Evolutionary conservation across 2,329 filamentous ascomycete genomes (phyloP), one percentile per base, ranked within the genome.

Genomic region (Penicillium palitans): DNA sequence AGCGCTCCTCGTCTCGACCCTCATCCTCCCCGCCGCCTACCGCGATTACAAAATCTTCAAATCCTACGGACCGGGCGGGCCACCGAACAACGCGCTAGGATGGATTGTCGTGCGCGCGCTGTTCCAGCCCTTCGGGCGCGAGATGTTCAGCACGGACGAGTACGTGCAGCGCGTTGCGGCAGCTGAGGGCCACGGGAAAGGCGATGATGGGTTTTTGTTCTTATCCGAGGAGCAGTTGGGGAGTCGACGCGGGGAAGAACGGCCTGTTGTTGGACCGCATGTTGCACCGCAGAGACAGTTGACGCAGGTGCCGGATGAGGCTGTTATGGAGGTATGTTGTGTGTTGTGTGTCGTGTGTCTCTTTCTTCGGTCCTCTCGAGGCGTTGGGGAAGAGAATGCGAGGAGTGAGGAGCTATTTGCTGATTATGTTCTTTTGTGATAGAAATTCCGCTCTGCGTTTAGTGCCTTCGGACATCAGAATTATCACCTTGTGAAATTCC

Each of bases 31-130:
- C 3, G 59, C 53, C 31, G 59, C 61, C 12, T 72, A 72, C 46
- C 69, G 67, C 52, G 72, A 77, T 59, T 78, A 77, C 59, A 63
- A 59, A n/a, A 62, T 63, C 31, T 78, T 72, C 62, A 60, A 68
- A 13, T 68, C 68, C n/a, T 72, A 77, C 42, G 74, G 75, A 2
- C 70, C 66, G 1, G 74, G 74, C 7, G 75, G 75, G 0, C 54
- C 69, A 2, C 74, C 74, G 2, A 68, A 73, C 55, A 77, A 77
- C 58, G 37, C 69, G 13, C 33, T 72, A 27, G 75, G 75, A 46
- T 78, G 74, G 72, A 45, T 75, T 13, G 40, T 66, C 9, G 65
- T 65, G 33, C 64, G 61, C 15, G 45, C 67, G 29, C 42, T 71
- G 1, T 63, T 69, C 27, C 61, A 67, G 31, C 70, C 70, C 1